Conservation (phyloP, 176 grass and related monocot genomes). For the Rhynchospora pubera region DNA sequence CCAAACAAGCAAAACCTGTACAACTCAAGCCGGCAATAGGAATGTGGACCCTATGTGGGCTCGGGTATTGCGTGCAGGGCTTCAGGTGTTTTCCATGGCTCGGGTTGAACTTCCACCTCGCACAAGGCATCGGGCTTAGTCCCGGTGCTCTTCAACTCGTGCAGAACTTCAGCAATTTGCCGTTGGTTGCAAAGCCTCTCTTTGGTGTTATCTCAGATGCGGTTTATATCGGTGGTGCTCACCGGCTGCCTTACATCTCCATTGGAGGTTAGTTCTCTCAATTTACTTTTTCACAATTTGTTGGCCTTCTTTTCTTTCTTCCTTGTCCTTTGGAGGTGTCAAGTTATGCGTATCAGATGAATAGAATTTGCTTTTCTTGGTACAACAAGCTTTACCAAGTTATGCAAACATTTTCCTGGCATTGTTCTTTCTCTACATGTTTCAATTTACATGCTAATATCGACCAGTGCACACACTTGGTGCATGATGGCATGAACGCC, state of each 20-base stretch:
- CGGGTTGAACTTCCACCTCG: constrained; percentile 77
- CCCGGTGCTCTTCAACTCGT: constrained; percentile 56
- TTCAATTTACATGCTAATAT: neutral
- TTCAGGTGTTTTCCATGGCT: constrained; percentile 95
- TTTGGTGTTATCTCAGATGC: constrained; percentile 73
- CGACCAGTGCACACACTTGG: no score
- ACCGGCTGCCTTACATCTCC: constrained; percentile 61
- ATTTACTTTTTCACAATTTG: neutral
- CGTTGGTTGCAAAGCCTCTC: constrained; percentile 77
- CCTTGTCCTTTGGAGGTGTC: neutral
- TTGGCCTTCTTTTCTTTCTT: neutral
- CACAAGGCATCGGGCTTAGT: constrained; percentile 38
- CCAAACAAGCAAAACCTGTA: constrained; percentile 1
- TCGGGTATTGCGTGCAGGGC: constrained; percentile 84
- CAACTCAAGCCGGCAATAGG: constrained; percentile 19
- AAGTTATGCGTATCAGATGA: neutral
- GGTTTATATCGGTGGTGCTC: constrained; percentile 38
- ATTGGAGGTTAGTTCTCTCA: constrained; percentile 36
- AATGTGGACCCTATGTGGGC: constrained; percentile 65
- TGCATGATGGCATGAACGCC: no score
- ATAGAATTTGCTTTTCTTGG: neutral
- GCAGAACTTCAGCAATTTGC: constrained; percentile 54
- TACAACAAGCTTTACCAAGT: neutral
- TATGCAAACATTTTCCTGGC: neutral
- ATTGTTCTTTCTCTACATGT: neutral